Evolutionary conservation across 1,284 basidiomycete species (phyloP).

Genomic region (Cutaneotrichosporon cutaneum): DNA sequence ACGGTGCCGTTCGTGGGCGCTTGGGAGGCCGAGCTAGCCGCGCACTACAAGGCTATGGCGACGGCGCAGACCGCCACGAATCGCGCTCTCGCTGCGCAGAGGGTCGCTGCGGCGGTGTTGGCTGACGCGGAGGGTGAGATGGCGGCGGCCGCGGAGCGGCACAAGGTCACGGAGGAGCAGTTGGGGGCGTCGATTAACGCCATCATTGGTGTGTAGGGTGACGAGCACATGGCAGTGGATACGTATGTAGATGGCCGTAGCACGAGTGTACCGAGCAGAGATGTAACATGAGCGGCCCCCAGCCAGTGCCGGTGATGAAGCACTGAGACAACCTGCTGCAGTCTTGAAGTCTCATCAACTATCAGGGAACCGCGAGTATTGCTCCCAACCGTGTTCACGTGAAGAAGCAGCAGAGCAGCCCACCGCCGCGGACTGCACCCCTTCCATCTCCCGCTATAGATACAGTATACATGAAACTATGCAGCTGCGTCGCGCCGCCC

Average conservation of each 20-base stretch:
- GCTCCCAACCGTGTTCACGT: no score
- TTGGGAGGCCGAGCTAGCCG: constrained; percentile 41
- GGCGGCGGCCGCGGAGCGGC: constrained; percentile 36
- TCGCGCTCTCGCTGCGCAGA: constrained; percentile 29
- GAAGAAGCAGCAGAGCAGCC: no score
- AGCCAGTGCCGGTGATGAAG: no score
- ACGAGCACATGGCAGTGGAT: no score
- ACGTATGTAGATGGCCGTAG: background rate
- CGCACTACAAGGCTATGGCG: constrained; percentile 28
- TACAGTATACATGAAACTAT: constrained; percentile 20
- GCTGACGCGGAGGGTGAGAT: constrained; percentile 48
- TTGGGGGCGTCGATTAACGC: constrained; percentile 29
- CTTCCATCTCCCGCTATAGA: constrained; percentile 5
- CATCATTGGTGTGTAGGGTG: constrained; percentile 23
- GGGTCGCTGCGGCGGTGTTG: constrained; percentile 37
- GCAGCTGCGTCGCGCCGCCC: background rate
- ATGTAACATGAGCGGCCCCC: background rate
- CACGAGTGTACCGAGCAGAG: background rate
- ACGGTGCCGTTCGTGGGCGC: constrained; percentile 31
- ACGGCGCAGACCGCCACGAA: constrained; percentile 25
- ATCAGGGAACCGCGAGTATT: no score
- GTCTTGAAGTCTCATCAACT: no score
- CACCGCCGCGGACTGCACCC: no score
- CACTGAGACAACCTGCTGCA: background rate
- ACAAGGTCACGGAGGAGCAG: constrained; percentile 35